Evolutionary conservation across 495 filamentous ascomycete species (phyloP).

Genomic region (Aspergillus homomorphus): DNA sequence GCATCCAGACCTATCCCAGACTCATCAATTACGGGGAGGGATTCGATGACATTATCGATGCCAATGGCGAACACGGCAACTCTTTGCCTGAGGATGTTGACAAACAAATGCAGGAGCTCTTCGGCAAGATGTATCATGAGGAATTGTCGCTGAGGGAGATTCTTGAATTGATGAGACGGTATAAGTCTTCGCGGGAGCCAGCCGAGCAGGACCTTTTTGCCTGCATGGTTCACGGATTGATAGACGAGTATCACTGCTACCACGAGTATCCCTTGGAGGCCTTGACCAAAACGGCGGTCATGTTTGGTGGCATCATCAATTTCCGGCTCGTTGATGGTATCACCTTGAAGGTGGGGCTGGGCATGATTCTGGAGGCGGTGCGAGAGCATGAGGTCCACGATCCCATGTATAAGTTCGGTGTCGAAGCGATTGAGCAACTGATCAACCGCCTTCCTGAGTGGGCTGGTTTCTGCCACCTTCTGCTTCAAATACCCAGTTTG

Average conservation of each 20-base stretch:
- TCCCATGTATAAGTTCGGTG: conserved; percentile 96
- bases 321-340: conserved; percentile 85
- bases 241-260: conserved; percentile 96
- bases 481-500: conserved; percentile 75
- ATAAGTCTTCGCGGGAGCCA: conserved; percentile 80
- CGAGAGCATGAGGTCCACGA: conserved; percentile 73
- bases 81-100: conserved; percentile 73
- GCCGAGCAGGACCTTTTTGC: conserved; percentile 90
- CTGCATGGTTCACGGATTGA: conserved; percentile 97
- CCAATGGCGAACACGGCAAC: conserved; percentile 76
- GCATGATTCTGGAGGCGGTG: conserved; percentile 95
- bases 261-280: conserved; percentile 90
- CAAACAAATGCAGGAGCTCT: conserved; percentile 91
- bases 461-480: conserved; percentile 80
- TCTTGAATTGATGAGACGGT: conserved; percentile 72
- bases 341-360: conserved; percentile 84
- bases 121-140: conserved; percentile 92
- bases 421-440: conserved; percentile 92
- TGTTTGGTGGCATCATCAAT: conserved; percentile 96
- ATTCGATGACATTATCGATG: conserved; percentile 83
- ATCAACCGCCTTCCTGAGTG: conserved; percentile 81
- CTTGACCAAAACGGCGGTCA: conserved; percentile 87
- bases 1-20: conserved; percentile 90
- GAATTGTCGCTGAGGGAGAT: conserved; percentile 78
- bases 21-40: conserved; percentile 95